These are phyloP conservation scores for Chaetomium cochliodes DNA, from an alignment of 495 filamentous ascomycete genomes.

Conservation along the genomic window DNA sequence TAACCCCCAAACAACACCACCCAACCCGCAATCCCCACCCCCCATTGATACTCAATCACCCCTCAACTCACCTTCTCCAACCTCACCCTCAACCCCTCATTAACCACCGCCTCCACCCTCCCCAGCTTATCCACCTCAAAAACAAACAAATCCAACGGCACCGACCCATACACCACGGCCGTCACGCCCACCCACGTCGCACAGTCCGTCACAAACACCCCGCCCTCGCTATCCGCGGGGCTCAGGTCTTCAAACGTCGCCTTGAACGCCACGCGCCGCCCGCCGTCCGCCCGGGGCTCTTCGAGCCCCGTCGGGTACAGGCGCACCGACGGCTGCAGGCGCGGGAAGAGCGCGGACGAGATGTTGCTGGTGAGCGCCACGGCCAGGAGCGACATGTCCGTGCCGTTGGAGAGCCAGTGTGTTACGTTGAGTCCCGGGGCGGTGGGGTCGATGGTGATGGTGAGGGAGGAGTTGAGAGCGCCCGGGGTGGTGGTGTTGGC, in stretches of 20 bases:
- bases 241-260: conserved; percentile 43
- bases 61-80: conserved; percentile 28
- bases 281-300: conserved; percentile 32
- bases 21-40: neutral
- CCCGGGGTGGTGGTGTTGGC: conserved; percentile 4
- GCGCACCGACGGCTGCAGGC: conserved; percentile 30
- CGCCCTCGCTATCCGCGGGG: conserved; percentile 14
- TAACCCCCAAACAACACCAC: too few relatives aligned
- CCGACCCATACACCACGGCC: conserved; percentile 38
- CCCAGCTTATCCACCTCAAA: conserved; percentile 43
- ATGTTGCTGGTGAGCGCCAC: conserved; percentile 37
- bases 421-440: conserved; percentile 47
- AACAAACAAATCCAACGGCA: conserved; percentile 45
- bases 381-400: conserved; percentile 39
- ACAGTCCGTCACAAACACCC: conserved; percentile 39
- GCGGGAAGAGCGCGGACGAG: conserved; percentile 29
- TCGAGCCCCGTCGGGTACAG: conserved; percentile 47
- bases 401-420: conserved; percentile 52
- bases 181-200: conserved; percentile 41
- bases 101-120: conserved; percentile 39
- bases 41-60: neutral
- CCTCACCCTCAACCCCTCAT: conserved; percentile 39
- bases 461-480: conserved; percentile 43
- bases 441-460: conserved; percentile 37
- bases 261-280: conserved; percentile 41